Evolutionary conservation across 192 early-diverging fungal genomes (phyloP).

Genomic region (Backusella sp.): DNA sequence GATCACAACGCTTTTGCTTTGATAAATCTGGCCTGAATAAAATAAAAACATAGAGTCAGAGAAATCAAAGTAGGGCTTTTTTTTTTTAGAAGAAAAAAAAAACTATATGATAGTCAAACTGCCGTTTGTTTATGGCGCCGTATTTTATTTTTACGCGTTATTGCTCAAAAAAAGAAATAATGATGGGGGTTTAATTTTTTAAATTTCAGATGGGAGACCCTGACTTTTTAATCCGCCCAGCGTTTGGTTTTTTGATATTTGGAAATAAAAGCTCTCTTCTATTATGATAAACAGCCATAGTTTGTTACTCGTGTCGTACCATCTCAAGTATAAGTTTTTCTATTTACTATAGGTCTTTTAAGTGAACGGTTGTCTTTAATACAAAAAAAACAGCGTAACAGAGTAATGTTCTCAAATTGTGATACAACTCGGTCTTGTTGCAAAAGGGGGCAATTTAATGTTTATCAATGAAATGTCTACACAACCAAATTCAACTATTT

Average conservation of each 20-base stretch:
- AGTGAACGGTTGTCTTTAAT: no score
- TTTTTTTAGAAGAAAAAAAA: not conserved
- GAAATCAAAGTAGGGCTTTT: not conserved
- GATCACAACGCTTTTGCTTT: not conserved
- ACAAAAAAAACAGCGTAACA: no score
- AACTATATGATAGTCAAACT: not conserved
- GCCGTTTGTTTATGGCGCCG: not conserved
- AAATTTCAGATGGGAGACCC: not conserved
- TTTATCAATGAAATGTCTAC: no score
- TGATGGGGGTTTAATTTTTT: not conserved
- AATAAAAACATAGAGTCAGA: not conserved
- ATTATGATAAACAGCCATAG: not conserved
- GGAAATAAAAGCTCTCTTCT: not conserved
- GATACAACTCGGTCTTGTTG: no score
- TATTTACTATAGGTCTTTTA: no score
- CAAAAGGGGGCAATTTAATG: no score
- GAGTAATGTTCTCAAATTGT: no score
- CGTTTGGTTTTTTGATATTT: not conserved
- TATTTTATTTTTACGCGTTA: not conserved
- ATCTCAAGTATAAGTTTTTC: not conserved
- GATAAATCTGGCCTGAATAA: not conserved
- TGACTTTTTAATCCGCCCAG: not conserved
- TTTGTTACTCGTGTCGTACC: not conserved
- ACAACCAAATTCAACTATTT: no score
- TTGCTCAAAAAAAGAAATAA: not conserved